Evolutionary conservation across 805 yeast genomes (phyloP), one percentile per base, ranked within the genome.

Genomic region (Metschnikowia baotianmanensis): DNA sequence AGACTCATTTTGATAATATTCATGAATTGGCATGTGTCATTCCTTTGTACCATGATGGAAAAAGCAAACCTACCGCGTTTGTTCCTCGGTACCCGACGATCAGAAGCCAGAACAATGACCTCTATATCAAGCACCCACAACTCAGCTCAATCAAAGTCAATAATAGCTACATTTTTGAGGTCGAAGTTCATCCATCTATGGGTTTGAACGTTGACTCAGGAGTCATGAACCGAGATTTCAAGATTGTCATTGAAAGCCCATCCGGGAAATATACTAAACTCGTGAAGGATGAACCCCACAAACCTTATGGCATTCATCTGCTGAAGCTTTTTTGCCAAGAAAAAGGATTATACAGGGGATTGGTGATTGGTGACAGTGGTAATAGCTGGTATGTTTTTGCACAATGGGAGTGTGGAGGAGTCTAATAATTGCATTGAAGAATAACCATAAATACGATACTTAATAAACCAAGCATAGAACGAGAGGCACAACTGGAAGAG

Each of bases 41-140:
- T 19, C 95, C 95, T 12, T 67, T 88, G 36, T 75, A 78, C 36
- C 96, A 89, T 55, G 65, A 66, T 21, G 96, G 96, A 6, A 61
- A 70, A 32, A 72, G 73, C 54, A 80, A 76, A 52, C 74, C 77
- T 10, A 72, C 80, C 36, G 80, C 80, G 46, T 85, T 88, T 59
- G 86, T 86, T 13, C 78, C 79, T 15, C 67, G 87, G 38, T 82
- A 76, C 50, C 88, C 93, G 1, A 79, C 91, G 0, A 82, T 84
- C 13, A 80, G 76, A 45, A 75, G 83, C 21, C 80, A 77, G 54
- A 71, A 72, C 31, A 78, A 82, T 46, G 99, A 91, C 58, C 61
- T 88, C 34, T 93, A 91, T 61, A 76, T 93, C 42, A 73, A 78
- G 40, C 87, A 84, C 49, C 99, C 99, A 2, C 98, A 91, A 59